Evolutionary conservation across 345 rosid genomes (phyloP), one percentile per base, ranked within the genome.

Genomic region (Aurinia saxatilis): DNA sequence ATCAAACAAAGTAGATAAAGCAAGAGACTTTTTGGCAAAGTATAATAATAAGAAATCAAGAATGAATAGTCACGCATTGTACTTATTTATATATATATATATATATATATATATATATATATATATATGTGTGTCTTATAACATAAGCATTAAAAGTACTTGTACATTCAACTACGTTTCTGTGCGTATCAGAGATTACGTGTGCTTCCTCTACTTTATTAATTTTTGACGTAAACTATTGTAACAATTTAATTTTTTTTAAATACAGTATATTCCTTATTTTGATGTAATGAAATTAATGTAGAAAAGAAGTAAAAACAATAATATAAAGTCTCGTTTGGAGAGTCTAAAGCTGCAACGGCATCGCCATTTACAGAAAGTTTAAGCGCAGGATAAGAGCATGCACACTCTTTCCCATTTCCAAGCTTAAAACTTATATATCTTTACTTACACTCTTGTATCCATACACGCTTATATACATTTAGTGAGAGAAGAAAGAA

Each of bases 261-360:
- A n/a, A n/a, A n/a, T n/a, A n/a, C n/a, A 23, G 51, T 21, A 21
- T 21, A 21, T 21, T 1, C 25, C 4, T 2, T 21, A 21, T 21
- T 1, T 21, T 21, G 25, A 21, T 21, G 25, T 21, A 21, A 21
- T 1, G 30, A 27, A 2, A 55, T 56, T 13, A 63, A 42, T 64
- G 37, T 11, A 27, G 25, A 56, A 45, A 60, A 47, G 7, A 37
- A 62, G 53, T 51, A 21, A 69, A 62, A 15, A 69, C 16, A 47
- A 62, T 69, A 61, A 36, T 53, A 41, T 62, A 5, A 27, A 5
- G 2, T 27, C 30, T 68, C 55, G 49, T 27, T 44, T 15, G 54
- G 57, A 68, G 78, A 75, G 82, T 76, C 78, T 73, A 82, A 91
- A 86, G 95, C 95, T 88, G 96, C 95, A 54, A 88, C 71, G 90